Conservation (phyloP, 1,284 basidiomycete genomes). For the Apiotrichum gracile region DNA sequence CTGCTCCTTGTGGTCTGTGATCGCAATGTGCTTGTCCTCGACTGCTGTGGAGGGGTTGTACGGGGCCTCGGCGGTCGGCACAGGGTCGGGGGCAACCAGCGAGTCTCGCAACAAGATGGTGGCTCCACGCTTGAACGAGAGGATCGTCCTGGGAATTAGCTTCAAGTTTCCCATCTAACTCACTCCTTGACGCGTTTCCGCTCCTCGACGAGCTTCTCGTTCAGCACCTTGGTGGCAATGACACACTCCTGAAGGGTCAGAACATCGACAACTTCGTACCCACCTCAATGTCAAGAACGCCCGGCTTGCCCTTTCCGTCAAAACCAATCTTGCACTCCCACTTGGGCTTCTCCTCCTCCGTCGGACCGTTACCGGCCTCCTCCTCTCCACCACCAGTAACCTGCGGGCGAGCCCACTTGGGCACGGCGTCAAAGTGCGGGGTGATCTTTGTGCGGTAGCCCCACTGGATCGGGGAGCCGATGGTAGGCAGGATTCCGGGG, state of each 20-base stretch:
- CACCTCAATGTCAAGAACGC: slow-evolving; percentile 90
- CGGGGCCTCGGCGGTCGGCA: slow-evolving; percentile 29
- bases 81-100: slow-evolving; percentile 46
- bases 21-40: slow-evolving; percentile 56
- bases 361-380: slow-evolving; percentile 4
- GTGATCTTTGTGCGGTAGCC: slow-evolving; percentile 95
- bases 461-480: slow-evolving; percentile 81
- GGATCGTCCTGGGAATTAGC: slow-evolving; percentile 58
- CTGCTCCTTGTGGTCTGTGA: slow-evolving; percentile 73
- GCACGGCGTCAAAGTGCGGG: slow-evolving; percentile 85
- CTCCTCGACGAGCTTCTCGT: slow-evolving; percentile 60
- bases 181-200: slow-evolving; percentile 66
- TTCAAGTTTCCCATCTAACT: slow-evolving; percentile 32
- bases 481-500: slow-evolving; percentile 67
- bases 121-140: slow-evolving; percentile 78
- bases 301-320: slow-evolving; percentile 68
- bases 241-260: slow-evolving; percentile 67
- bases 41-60: slow-evolving; percentile 17
- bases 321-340: slow-evolving; percentile 63
- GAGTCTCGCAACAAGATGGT: slow-evolving; percentile 90
- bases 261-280: slow-evolving; percentile 19
- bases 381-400: slow-evolving; percentile 5
- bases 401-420: slow-evolving; percentile 46
- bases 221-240: slow-evolving; percentile 79
- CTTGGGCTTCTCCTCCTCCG: slow-evolving; percentile 12